These are phyloP conservation scores for Circinella minor DNA, from an alignment of 371 early-diverging fungal species.

Conservation along the genomic window DNA sequence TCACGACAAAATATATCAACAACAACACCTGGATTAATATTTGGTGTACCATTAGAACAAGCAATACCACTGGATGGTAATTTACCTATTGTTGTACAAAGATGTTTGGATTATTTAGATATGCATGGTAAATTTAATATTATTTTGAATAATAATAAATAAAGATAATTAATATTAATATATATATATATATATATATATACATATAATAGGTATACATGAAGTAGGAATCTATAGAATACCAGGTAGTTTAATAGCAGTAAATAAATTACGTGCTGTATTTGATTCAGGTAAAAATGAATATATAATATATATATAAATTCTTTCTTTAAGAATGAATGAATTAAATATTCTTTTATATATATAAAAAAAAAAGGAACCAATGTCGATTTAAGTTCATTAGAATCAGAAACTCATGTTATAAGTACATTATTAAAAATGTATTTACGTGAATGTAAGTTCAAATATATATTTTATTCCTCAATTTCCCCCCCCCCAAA, in stretches of 20 bases:
- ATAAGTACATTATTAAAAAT: constrained; percentile 85
- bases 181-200: too few relatives aligned
- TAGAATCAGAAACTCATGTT: constrained; percentile 74
- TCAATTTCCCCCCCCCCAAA: too few relatives aligned
- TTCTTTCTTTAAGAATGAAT: too few relatives aligned
- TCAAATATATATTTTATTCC: too few relatives aligned
- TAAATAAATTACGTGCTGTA: constrained; percentile 52
- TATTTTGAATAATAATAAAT: too few relatives aligned
- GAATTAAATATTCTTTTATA: too few relatives aligned
- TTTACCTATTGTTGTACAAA: constrained; percentile 74
- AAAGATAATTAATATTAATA: too few relatives aligned
- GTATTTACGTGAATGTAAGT: constrained; percentile 76
- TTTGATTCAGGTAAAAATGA: constrained; percentile 65
- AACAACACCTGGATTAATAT: constrained; percentile 35
- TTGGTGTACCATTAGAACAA: constrained; percentile 60
- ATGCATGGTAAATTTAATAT: constrained; percentile 29
- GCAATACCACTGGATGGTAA: constrained; percentile 57
- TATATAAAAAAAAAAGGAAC: too few relatives aligned
- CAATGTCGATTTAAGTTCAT: not conserved
- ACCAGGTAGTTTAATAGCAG: constrained; percentile 59
- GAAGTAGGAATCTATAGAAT: constrained; percentile 68
- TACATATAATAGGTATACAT: constrained; percentile 45
- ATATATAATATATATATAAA: not conserved
- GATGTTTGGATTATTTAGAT: constrained; percentile 85
- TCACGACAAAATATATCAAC: not conserved